Evolutionary conservation across 2,329 filamentous ascomycete species (phyloP), one percentile per base, ranked within the genome.

Genomic region (Gnomoniopsis smithogilvyi): DNA sequence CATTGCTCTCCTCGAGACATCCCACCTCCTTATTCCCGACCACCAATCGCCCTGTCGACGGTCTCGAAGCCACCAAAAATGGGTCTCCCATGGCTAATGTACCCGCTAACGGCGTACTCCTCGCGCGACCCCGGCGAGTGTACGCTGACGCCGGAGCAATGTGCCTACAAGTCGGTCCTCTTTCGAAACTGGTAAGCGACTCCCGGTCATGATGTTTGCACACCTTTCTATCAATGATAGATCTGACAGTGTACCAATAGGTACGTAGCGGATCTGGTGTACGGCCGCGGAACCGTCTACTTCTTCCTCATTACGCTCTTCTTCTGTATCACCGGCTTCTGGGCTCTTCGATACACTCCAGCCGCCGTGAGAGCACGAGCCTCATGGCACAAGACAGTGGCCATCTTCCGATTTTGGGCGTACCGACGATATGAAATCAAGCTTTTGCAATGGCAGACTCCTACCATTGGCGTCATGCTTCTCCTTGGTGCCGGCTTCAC

Each of bases 251-350:
- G 22, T 2, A 11, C 21, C 19, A 2, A 43, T 15, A 58, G 56
- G 48, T 52, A 58, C 47, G 52, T 59, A 30, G 59, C 57, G 17
- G 59, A 62, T 24, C 45, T 56, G 14, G 59, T 58, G 17, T 62
- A 62, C 48, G 59, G 52, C 30, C 54, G 30, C 21, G 45, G 54
- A 51, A 60, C 60, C 38, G 51, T 65, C 21, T 58, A 62, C 41
- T 36, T 58, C 51, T 54, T 62, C 33, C 51, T 50, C 57, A 55
- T 50, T 34, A 63, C 46, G 45, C 45, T 56, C 33, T 43, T 56
- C 45, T 24, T 50, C 45, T 43, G 45, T 45, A 21, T 30, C 45
- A 21, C 33, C 54, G 33, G 45, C 46, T 56, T 56, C 54, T 26
- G 46, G 46, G 46, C 54, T 14, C 54, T 56, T 33, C 49, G 15